Evolutionary conservation across 305 asterid genomes (phyloP), one percentile per base, ranked within the genome.

Genomic region (Fraxinus baroniana): DNA sequence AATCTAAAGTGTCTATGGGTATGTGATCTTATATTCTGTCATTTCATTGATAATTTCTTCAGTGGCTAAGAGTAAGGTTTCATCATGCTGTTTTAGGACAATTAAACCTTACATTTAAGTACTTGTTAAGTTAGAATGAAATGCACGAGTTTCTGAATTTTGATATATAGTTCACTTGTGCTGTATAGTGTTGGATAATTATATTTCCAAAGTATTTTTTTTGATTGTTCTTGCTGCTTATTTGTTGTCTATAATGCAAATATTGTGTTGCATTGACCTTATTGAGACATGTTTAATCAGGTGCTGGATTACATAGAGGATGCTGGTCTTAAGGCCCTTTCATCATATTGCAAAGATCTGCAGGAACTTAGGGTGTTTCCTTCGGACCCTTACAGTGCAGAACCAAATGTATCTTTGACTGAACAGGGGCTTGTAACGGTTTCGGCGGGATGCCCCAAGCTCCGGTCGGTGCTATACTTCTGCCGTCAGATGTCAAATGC

Each of bases 401-500:
- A 92, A 44, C 92, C 97, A 18, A 89, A 94, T 39, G 95, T 93
- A 8, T 87, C 91, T 46, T 85, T 96, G 84, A 96, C 99, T 0
- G 99, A 96, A 85, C 91, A 87, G 73, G 99, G 99, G 64, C 99
- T 96, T 37, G 97, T 93, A 68, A 81, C 93, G 5, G 98, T 96
- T 26, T 94, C 98, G 0, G 93, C 89, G 66, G 99, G 99, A 73
- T 96, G 99, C 90, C 97, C 97, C 32, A 93, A 94, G 83, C 97
- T 95, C 64, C 64, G n/a, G 36, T 94, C 99, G 3, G 98, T 96
- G 76, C 94, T 97, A 35, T 97, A 91, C 87, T 97, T 97, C 82
- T 94, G 99, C 89, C 95, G 98, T 57, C 97, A 87, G 90, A 97
- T 97, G 99, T 86, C 98, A 26, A 97, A 97, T 75, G 92, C 92